Conservation (phyloP, 78 protist genomes). For the Isochrysis galbana region DNA sequence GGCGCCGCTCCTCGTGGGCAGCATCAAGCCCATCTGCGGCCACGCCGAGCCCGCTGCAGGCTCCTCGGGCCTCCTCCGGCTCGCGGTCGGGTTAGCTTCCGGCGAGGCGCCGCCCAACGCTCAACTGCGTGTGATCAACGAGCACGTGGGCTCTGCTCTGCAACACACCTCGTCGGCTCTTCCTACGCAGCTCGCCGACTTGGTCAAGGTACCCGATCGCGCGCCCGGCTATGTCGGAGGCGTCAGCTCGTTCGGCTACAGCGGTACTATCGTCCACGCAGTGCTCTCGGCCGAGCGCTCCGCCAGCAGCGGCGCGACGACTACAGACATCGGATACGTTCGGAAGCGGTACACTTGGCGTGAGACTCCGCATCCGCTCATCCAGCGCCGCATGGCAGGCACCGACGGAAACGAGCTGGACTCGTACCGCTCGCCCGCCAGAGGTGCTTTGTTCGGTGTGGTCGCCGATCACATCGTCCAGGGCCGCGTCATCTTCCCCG, state of each 20-base stretch:
- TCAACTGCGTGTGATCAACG: not conserved
- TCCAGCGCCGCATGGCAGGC: too few relatives aligned
- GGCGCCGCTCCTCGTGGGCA: constrained; percentile 46
- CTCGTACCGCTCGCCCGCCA: not conserved
- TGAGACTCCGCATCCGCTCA: too few relatives aligned
- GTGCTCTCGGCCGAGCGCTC: not conserved
- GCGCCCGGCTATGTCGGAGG: not conserved
- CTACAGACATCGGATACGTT: too few relatives aligned
- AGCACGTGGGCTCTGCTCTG: not conserved
- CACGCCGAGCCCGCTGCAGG: constrained; percentile 61
- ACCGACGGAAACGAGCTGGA: too few relatives aligned
- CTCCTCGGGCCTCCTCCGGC: not conserved
- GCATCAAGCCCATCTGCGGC: constrained; percentile 69
- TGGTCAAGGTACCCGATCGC: not conserved
- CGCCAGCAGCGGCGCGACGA: not conserved
- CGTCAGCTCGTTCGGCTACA: not conserved
- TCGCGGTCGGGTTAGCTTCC: not conserved
- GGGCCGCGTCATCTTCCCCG: too few relatives aligned
- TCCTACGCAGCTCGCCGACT: not conserved
- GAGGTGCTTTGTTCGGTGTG: not conserved
- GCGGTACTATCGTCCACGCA: not conserved
- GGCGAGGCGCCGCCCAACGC: not conserved
- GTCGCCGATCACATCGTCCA: not conserved
- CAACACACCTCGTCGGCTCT: not conserved
- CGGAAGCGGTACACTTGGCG: not conserved